Evolutionary conservation across 441 rosid species (phyloP), one percentile per base, ranked within the genome.

Genomic region (Jatropha multifida): DNA sequence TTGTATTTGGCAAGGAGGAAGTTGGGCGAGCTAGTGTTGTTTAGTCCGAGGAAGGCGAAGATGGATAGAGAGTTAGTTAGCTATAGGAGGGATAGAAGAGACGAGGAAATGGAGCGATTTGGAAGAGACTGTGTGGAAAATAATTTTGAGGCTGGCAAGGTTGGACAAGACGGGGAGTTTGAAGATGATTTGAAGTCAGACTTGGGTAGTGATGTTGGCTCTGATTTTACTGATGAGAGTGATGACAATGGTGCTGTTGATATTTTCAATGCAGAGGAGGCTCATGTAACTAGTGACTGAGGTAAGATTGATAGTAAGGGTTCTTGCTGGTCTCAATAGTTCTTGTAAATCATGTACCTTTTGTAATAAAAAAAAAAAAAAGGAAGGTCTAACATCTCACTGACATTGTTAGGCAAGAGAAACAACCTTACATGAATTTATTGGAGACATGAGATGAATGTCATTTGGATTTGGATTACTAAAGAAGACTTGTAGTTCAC

Each of bases 1-100:
- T 82, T 95, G 82, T 92, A 95, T 81, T 81, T 89, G 82, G 97
- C 96, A 0, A 86, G 97, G 84, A 88, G 98, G 81, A 93, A 78
- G 73, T 83, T 96, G 85, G 92, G 86, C 7, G 97, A 89, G 81
- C 83, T 96, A 79, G 92, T 96, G 67, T 76, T 90, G 86, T 18
- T 83, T 74, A 90, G 96, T 76, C 91, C 96, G 15, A 89, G 97
- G 84, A 92, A 86, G 78, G 91, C 84, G 1, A 89, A 81, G 61
- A 65, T 88, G 77, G 93, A 90, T 76, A 79, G 73, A 32, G 99
- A 91, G 77, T 81, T 93, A 71, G 92, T 92, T 81, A 78, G 82
- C 58, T 85, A 83, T 72, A 63, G 89, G 76, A 84, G 89, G 59
- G 79, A 82, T 49, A 79, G 74, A 69, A 84, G 81, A 59, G 88